phyloP scores from a whole-genome alignment of 2,329 filamentous ascomycete species.

The Alternaria triticina region DNA sequence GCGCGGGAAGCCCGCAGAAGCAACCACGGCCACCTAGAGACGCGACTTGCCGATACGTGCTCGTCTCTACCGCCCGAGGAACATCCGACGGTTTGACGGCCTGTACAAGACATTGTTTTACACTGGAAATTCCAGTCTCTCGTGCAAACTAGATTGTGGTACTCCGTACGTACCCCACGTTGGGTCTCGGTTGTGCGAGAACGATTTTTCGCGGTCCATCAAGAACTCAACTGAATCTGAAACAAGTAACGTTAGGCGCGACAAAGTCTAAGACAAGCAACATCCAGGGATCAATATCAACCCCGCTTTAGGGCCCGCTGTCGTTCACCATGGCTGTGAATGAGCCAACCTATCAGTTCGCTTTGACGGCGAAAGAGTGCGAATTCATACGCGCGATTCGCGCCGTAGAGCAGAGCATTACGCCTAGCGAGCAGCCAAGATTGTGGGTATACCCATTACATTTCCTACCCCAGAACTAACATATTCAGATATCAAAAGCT shows the following conservation, averaged over 20 bases:
- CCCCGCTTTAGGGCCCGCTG: not conserved
- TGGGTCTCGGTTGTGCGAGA: not conserved
- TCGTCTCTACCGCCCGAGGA: not conserved
- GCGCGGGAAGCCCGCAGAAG: not conserved
- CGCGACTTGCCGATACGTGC: not conserved
- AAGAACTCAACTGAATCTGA: not conserved
- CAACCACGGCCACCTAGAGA: not conserved
- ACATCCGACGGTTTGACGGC: not conserved
- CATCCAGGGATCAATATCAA: not conserved
- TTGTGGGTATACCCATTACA: not conserved
- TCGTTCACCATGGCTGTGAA: not conserved
- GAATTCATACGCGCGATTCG: not conserved
- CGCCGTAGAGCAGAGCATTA: not conserved
- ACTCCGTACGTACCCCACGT: not conserved
- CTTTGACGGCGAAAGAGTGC: not conserved
- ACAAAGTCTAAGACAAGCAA: not conserved
- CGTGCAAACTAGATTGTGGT: not conserved
- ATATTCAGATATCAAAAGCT: not conserved
- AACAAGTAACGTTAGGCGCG: not conserved
- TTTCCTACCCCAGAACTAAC: not conserved
- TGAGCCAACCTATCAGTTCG: not conserved
- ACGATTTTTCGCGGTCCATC: not conserved
- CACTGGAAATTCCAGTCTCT: not conserved
- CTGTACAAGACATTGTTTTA: not conserved
- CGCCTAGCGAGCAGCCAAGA: not conserved